Base-by-base conservation (phyloP, 441 rosid genomes). In the Kokia cookei region DNA sequence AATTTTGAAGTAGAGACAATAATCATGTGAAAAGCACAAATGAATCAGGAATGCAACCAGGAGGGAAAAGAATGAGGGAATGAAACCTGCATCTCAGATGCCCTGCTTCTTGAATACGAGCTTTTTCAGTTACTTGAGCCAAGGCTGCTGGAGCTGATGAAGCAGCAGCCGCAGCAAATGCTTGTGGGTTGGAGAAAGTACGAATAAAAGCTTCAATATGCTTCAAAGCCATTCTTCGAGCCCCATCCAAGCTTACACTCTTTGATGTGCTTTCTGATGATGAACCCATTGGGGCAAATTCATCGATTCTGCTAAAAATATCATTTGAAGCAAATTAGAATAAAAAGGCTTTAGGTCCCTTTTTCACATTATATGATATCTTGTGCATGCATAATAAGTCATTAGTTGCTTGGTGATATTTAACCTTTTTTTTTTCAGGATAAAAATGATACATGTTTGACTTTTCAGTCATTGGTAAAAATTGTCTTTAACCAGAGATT, bases 61-160 rank as follows among this genome's bases (percentile, higher is more conserved):
- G 58, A 15, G 27, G 72, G 69, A 19, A 63, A 19, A 45, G 76
- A 75, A 53, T 14, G 15, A 63, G 47, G 48, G 29, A 67, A 54
- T 37, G 45, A 71, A 62, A 93, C 98, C 99, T 93, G 98, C 98
- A 95, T 89, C 99, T 86, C 60, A 96, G 86, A 81, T 92, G 98
- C 53, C 99, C 98, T 55, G 98, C 97, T 89, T 96, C 99, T 83
- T 82, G 97, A 75, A 96, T 93, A 37, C 95, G 96, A 78, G 95
- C 98, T 80, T 86, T 85, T 81, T 96, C 97, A 8, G 97, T 87
- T 59, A 96, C 94, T 83, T 93, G 97, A 17, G 89, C 85, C 79
- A 96, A 75, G 72, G 95, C 86, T 69, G 96, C 87, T 22, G 97
- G 92, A 69, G 93, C 87, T 55, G 92, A 92, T 43, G 98, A 93